Evolutionary conservation across 139 green algal genomes (phyloP), one percentile per base, ranked within the genome.

Genomic region (Microglena sp.): DNA sequence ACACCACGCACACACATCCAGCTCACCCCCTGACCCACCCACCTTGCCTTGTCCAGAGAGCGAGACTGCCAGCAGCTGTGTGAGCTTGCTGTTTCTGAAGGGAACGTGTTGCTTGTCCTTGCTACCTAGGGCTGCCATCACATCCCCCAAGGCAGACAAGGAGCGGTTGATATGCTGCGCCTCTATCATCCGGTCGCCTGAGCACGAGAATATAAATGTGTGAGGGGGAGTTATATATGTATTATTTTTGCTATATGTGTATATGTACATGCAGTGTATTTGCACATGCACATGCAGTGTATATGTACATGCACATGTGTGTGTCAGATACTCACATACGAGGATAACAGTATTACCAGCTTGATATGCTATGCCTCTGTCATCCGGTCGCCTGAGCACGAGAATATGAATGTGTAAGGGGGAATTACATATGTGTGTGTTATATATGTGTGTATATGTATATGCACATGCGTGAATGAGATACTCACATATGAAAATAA

Each of bases 41-140:
- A n/a, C 81, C 76, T 94, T 80, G 32, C 83, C 87, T 36, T 91
- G 70, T 2, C 88, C 88, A n/a, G 72, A 82, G 57, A 95, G 72
- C 53, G 76, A 88, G 80, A 94, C 89, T 64, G 84, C 71, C 53
- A 96, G 84, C 59, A 96, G 75, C 74, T 90, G 78, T 11, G 90
- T 96, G 15, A 96, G 85, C 83, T 94, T 96, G 67, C 66, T 83
- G 84, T 96, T 86, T 28, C 89, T 79, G 77, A 89, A 96, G 40
- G 90, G 90, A 21, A 95, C 73, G 69, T 96, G 87, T 2, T 62
- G 46, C 50, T 84, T 77, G n/a, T n/a, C 5, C 53, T 85, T 78
- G 72, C 56, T 28, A 31, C 29, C 56, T 5, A 64, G 56, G 29
- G 56, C 56, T 5, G 56, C 56, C 56, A 91, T 66, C 18, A 66